phyloP scores from a whole-genome alignment of 2,329 filamentous ascomycete species.

The Colletotrichum truncatum region DNA sequence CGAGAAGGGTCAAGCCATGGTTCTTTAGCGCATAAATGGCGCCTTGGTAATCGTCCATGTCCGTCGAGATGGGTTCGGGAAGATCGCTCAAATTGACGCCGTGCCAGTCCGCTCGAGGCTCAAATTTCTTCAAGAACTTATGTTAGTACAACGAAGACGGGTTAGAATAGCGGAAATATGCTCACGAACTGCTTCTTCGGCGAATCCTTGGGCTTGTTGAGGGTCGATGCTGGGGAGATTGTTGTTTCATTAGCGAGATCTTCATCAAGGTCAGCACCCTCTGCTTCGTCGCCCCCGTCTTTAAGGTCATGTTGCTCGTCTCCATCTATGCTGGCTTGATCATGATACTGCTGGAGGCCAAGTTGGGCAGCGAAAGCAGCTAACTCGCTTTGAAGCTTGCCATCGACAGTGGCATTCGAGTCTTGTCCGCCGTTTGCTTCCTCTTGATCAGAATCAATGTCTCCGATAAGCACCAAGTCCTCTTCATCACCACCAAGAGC shows the following conservation, averaged over 20 bases:
- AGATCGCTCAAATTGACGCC: constrained; percentile 52
- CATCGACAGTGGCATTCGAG: background rate
- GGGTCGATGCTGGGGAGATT: background rate
- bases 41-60: constrained; percentile 51
- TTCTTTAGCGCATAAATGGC: constrained; percentile 65
- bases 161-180: background rate
- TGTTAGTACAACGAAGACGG: constrained; percentile 4
- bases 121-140: constrained; percentile 54
- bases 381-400: constrained; percentile 21
- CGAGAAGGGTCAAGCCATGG: constrained; percentile 78
- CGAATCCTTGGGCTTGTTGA: constrained; percentile 41
- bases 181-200: constrained; percentile 49
- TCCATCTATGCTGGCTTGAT: constrained; percentile 27
- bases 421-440: constrained; percentile 26
- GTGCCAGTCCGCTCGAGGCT: constrained; percentile 68
- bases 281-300: constrained; percentile 38
- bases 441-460: constrained; percentile 51
- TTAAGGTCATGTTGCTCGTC: constrained; percentile 41
- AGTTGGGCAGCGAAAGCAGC: constrained; percentile 30
- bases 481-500: constrained; percentile 73
- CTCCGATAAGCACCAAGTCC: constrained; percentile 69
- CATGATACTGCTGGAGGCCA: constrained; percentile 22
- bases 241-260: constrained; percentile 39
- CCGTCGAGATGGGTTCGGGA: constrained; percentile 54
- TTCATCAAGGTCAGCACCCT: constrained; percentile 43